Percentiles rank a stretch among this genome's conserved stretches.
phyloP scores from a whole-genome alignment of 2,329 filamentous ascomycete species.

The Xylariales sp. region DNA sequence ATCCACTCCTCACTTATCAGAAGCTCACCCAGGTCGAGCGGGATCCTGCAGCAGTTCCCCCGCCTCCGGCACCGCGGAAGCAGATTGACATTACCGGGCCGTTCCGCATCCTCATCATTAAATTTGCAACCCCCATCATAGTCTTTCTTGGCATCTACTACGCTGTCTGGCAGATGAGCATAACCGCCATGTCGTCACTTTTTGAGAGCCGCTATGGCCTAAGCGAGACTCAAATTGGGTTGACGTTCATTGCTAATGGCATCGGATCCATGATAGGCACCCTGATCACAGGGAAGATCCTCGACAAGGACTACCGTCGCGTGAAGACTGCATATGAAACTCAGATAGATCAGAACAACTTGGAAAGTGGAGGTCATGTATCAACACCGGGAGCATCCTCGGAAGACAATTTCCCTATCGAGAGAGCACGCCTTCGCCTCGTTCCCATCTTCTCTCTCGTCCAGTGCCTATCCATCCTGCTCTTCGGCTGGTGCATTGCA shows the following conservation, averaged over 20 bases:
- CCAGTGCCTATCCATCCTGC: background rate
- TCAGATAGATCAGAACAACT: background rate
- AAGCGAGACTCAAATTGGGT: constrained; percentile 8
- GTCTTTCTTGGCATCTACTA: constrained; percentile 46
- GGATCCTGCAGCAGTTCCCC: constrained; percentile 8
- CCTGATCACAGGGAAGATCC: constrained; percentile 8
- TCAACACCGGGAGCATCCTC: constrained; percentile 10
- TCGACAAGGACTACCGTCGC: constrained; percentile 18
- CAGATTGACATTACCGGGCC: constrained; percentile 39
- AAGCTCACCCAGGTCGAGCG: constrained; percentile 8
- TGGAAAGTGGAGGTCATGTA: background rate
- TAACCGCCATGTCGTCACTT: constrained; percentile 46
- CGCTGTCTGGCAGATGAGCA: constrained; percentile 51
- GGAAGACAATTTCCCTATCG: constrained; percentile 5
- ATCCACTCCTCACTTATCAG: constrained; percentile 17
- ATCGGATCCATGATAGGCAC: constrained; percentile 9
- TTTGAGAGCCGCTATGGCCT: constrained; percentile 28
- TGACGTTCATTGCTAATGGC: constrained; percentile 11
- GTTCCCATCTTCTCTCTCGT: constrained; percentile 1
- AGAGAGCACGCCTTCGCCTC: constrained; percentile 1
- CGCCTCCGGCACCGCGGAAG: constrained; percentile 21
- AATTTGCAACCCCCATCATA: constrained; percentile 36
- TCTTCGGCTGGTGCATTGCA: constrained; percentile 32
- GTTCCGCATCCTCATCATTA: constrained; percentile 40
- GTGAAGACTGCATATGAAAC: constrained; percentile 29